Conservation (phyloP, 805 yeast species). For the Candida sanyiensis region DNA sequence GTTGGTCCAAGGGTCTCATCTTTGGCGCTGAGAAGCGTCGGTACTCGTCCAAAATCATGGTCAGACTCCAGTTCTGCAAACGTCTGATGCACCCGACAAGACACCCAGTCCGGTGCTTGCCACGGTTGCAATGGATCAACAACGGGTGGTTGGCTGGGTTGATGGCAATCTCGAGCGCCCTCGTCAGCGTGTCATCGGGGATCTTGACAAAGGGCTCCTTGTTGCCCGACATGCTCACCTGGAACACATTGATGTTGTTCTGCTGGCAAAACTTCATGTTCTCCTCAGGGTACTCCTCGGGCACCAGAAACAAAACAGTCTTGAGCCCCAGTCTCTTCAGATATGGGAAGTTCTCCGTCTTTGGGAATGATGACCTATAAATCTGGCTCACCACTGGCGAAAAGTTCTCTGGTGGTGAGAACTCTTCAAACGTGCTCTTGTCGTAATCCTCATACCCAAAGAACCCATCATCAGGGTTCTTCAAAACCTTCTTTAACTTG, state of each 20-base stretch:
- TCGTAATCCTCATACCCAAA: slow-evolving; percentile 14
- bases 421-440: slow-evolving; percentile 22
- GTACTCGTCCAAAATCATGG: slow-evolving; percentile 94
- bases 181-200: slow-evolving; percentile 60
- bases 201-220: slow-evolving; percentile 89
- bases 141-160: slow-evolving; percentile 89
- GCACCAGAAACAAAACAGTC: slow-evolving; percentile 76
- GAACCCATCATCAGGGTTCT: slow-evolving; percentile 7
- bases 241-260: slow-evolving; percentile 65
- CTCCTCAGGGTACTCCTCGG: slow-evolving; percentile 85
- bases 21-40: slow-evolving; percentile 92
- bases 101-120: slow-evolving; percentile 96
- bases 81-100: slow-evolving; percentile 87
- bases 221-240: slow-evolving; percentile 91
- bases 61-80: slow-evolving; percentile 85
- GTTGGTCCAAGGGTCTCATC: slow-evolving; percentile 92
- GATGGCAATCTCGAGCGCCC: slow-evolving; percentile 74
- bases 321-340: slow-evolving; percentile 57
- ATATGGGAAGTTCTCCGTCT: slow-evolving; percentile 74
- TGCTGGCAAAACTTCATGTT: slow-evolving; percentile 57
- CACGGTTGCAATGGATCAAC: slow-evolving; percentile 90
- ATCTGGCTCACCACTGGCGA: slow-evolving; percentile 73
- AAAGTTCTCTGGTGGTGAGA: slow-evolving; percentile 82
- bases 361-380: slow-evolving; percentile 86
- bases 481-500: slow-evolving; percentile 21